Conservation (phyloP, 768 basidiomycete species). For the Gloeophyllum trabeum region DNA sequence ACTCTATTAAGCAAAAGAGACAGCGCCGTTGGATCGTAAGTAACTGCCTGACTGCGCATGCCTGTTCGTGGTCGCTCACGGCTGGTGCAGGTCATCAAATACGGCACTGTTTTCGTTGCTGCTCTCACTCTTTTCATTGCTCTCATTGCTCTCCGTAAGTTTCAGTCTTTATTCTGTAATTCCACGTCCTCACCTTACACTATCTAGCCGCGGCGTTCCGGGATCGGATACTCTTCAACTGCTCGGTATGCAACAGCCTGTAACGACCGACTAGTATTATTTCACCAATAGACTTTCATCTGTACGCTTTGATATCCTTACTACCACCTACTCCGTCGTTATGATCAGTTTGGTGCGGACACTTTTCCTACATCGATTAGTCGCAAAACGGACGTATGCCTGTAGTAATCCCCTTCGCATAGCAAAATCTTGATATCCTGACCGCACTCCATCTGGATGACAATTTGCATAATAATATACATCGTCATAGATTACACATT, state of each 20-base stretch:
- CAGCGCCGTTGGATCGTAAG: conserved; percentile 82
- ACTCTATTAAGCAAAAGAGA: conserved; percentile 79
- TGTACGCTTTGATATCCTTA: conserved; percentile 11
- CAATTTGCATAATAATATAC: no score
- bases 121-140: neutral
- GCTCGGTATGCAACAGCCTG: conserved; percentile 16
- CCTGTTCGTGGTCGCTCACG: neutral
- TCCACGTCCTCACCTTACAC: conserved; percentile 1
- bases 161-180: neutral
- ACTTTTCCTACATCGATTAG: neutral
- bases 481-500: no score
- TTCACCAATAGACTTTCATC: conserved; percentile 9
- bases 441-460: no score
- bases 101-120: neutral
- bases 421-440: neutral
- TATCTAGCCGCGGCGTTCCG: conserved; percentile 14
- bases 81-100: neutral
- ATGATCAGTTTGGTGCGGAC: neutral
- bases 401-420: neutral
- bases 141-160: neutral
- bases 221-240: conserved; percentile 13
- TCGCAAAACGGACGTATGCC: neutral
- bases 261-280: conserved; percentile 11
- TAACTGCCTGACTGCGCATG: neutral
- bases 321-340: neutral